phyloP scores from a whole-genome alignment of 2,329 filamentous ascomycete genomes.

The Colletotrichum eleusines region DNA sequence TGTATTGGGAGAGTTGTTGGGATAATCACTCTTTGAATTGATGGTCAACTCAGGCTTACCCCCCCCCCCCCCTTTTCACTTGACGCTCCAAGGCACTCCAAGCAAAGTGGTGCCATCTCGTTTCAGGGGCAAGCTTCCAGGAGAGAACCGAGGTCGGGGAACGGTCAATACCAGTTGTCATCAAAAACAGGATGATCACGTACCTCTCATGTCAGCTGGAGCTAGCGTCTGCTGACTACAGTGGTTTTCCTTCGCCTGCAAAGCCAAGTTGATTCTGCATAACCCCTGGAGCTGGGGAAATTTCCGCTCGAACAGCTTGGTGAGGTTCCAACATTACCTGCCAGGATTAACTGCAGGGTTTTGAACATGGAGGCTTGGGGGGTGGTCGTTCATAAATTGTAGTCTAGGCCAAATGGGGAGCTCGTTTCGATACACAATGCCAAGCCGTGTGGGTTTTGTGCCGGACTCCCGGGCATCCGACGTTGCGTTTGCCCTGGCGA shows the following conservation, averaged over 20 bases:
- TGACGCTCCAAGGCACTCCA: not conserved
- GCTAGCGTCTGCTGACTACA: not conserved
- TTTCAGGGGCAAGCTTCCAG: too few relatives aligned
- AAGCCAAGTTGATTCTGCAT: not conserved
- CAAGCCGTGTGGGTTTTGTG: conserved; percentile 21
- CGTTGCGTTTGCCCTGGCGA: not conserved
- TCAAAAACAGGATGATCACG: not conserved
- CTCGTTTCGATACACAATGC: conserved; percentile 18
- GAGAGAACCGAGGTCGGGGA: too few relatives aligned
- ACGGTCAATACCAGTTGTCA: too few relatives aligned
- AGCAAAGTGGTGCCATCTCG: not conserved
- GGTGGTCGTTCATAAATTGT: conserved; percentile 4
- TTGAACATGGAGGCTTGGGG: not conserved
- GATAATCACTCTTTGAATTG: too few relatives aligned
- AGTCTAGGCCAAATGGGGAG: conserved; percentile 31
- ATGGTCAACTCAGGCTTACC: too few relatives aligned
- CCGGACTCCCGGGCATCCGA: conserved; percentile 21
- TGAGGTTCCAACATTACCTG: not conserved
- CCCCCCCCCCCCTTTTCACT: too few relatives aligned
- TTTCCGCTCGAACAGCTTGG: not conserved
- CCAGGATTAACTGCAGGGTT: conserved; percentile 2
- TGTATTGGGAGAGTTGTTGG: not conserved
- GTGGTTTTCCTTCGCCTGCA: not conserved
- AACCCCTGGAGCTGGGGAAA: not conserved
- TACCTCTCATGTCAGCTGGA: not conserved